Conservation (phyloP, 106 monocot genomes). For the Xerophyta viscosa region DNA sequence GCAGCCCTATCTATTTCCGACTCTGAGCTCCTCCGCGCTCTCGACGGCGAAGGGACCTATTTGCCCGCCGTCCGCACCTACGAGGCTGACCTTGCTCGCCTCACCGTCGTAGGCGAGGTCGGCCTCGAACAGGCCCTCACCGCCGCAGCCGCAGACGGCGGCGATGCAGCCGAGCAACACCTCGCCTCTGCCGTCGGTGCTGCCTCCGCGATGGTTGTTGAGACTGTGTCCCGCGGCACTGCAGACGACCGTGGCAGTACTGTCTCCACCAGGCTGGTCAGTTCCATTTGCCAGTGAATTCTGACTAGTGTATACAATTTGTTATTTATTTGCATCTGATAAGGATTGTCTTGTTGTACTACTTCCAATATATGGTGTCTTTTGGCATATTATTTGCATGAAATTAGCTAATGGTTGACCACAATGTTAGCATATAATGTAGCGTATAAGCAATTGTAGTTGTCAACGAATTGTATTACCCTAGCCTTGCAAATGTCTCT, state of each 20-base stretch:
- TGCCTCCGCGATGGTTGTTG: constrained; percentile 64
- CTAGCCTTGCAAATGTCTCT: no score
- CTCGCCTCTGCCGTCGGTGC: constrained; percentile 39
- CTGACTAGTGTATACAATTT: no score
- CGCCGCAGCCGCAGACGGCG: constrained; percentile 89
- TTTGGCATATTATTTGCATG: no score
- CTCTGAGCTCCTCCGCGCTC: no score
- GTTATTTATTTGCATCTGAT: no score
- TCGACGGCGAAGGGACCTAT: constrained; percentile 2
- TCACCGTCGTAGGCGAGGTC: constrained; percentile 45
- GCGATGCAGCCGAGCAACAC: constrained; percentile 65
- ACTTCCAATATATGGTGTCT: no score
- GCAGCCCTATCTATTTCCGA: background rate
- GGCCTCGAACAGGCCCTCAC: constrained; percentile 45
- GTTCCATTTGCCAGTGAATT: background rate
- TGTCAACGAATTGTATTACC: no score
- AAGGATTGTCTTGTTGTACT: no score
- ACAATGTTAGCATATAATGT: no score
- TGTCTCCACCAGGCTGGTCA: constrained; percentile 72
- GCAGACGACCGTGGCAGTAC: constrained; percentile 43
- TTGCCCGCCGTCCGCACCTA: constrained; percentile 56
- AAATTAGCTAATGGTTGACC: no score
- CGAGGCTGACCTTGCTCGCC: constrained; percentile 38
- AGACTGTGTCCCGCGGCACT: constrained; percentile 59
- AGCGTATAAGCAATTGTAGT: no score